Evolutionary conservation across 495 filamentous ascomycete genomes (phyloP).

Genomic region (Annulohypoxylon nitens): DNA sequence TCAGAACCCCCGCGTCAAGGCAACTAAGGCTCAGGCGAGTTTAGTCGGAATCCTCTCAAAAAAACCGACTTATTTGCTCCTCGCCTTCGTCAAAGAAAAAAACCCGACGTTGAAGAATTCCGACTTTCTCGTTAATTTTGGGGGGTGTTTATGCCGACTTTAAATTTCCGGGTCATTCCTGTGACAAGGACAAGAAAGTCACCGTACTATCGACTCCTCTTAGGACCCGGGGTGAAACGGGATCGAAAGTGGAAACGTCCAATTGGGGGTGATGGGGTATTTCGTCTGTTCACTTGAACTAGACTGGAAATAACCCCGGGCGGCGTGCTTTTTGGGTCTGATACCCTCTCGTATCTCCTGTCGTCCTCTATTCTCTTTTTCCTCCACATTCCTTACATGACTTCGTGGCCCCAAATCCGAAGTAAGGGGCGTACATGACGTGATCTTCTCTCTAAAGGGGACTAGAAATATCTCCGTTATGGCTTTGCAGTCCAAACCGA

Average conservation of each 20-base stretch:
- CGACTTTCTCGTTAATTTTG: background rate
- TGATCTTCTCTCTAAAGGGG: constrained; percentile 54
- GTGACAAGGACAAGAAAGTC: background rate
- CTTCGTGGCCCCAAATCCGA: constrained; percentile 50
- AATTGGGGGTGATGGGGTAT: constrained; percentile 16
- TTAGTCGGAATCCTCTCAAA: background rate
- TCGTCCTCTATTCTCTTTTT: constrained; percentile 36
- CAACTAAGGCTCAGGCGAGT: background rate
- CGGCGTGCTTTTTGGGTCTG: constrained; percentile 15
- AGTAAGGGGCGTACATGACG: constrained; percentile 52
- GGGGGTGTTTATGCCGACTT: background rate
- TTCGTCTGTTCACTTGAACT: constrained; percentile 46
- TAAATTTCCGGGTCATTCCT: background rate
- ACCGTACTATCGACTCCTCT: constrained; percentile 26
- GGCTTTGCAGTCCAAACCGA: constrained; percentile 54
- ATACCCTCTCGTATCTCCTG: constrained; percentile 23
- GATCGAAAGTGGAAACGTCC: constrained; percentile 20
- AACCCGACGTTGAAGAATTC: background rate
- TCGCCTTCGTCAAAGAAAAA: background rate
- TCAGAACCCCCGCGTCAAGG: constrained; percentile 15
- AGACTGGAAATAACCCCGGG: constrained; percentile 20
- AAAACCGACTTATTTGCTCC: background rate
- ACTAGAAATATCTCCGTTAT: constrained; percentile 51
- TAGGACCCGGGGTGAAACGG: background rate
- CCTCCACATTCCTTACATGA: constrained; percentile 49